Base-by-base conservation (phyloP, 495 filamentous ascomycete genomes). In the Neurospora sp. region DNA sequence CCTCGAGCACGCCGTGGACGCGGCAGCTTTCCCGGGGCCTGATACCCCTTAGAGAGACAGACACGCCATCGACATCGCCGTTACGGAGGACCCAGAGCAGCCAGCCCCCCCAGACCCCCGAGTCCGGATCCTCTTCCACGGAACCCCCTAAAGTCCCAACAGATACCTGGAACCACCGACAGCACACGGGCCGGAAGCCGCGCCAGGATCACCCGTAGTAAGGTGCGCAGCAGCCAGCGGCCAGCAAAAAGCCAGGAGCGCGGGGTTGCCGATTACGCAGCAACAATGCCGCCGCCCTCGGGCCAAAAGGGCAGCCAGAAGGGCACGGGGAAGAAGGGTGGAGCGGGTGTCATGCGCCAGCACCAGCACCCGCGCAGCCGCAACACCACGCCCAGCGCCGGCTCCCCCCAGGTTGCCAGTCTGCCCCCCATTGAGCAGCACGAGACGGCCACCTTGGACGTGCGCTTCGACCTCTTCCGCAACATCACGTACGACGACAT, bases 381-480 rank as follows among this genome's bases (percentile, higher is more conserved):
- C 77, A 95, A 96, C 81, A 94, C 93, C 12, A 97, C 93, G 4
- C 93, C 93, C 44, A 92, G 91, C 46, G 88, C 85, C 75, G 84
- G 85, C 48, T 62, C 27, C 27, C 82, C 87, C 35, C 78, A 83
- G 70, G 84, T 79, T 62, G 80, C 86, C 73, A 84, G 82, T 39
- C 81, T 87, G 71, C 84, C 85, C 14, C 85, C 88, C 31, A 80
- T 87, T 71, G 86, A 90, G 31, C 83, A 85, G 39, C 86, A 89
- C 75, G 88, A 91, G 70, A 91, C 90, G 73, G 87, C 90, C 74
- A 86, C 89, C 37, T 86, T 91, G 40, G 90, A 91, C 70, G 85
- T 93, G 20, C 79, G 80, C 71, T 82, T 85, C 69, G 81, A 86
- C 48, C 74, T 82, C 46, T 76, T 88, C 83, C 79, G 83, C 83